Evolutionary conservation across 2,329 filamentous ascomycete species (phyloP), one percentile per base, ranked within the genome.

Genomic region (Catunica adiposa): DNA sequence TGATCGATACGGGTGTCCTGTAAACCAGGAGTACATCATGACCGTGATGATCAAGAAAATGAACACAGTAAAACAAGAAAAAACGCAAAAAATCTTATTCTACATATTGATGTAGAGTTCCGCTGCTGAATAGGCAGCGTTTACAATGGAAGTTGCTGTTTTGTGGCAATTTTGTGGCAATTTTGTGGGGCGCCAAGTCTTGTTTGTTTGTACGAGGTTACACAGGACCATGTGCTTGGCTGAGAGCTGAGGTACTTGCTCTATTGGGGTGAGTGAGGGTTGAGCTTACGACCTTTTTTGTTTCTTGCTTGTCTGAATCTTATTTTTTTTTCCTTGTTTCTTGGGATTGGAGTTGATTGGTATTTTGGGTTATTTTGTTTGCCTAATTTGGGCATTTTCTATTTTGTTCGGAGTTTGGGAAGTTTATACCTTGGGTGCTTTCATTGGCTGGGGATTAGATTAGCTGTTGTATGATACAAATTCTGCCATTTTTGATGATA

Each of bases 1-100:
- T 98, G 62, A 96, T 94, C 72, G 92, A 98, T 69, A 97, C 92
- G 22, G 92, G 92, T 62, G 97, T 98, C 68, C 80, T 98, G 63
- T 89, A 70, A 38, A 26, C n/a, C n/a, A n/a, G n/a, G n/a, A 14
- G 44, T 11, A 25, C 44, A 14, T 25, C 7, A 54, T 46, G 26
- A 34, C 3, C 11, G 14, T 48, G 40, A 54, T 46, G 34, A 34
- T 5, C 11, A 17, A 14, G 29, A 20, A 14, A 31, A 3, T 20
- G n/a, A 23, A 22, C 42, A 23, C 9, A 22, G 7, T 8, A 46
- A 46, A 48, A 48, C 15, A 48, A 48, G 22, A 9, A 2, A 48
- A 25, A 37, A 23, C 15, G 31, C 38, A 17, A 14, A 17, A 46
- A 23, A n/a, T 50, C 20, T 29, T 42, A 3, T 23, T 9, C 20